A percentile compares a stretch with the other conserved stretches of the same genome.
Conservation (phyloP, 495 filamentous ascomycete genomes). For the Penicillium alfredii region DNA sequence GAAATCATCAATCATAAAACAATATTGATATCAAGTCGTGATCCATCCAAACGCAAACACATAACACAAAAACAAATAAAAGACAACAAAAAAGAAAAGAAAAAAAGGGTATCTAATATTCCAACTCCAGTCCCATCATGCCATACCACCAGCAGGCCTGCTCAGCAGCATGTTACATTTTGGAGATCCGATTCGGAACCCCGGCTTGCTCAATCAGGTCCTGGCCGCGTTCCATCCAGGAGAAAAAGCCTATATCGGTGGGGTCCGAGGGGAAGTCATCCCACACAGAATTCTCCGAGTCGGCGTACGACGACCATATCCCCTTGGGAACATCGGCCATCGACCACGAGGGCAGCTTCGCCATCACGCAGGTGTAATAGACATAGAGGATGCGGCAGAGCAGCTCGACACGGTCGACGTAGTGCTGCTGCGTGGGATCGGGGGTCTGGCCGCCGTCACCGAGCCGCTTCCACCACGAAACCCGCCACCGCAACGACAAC, state of each 20-base stretch:
- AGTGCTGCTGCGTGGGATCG: slow-evolving; percentile 40
- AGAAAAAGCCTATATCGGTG: slow-evolving; percentile 37
- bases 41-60: slow-evolving; percentile 9
- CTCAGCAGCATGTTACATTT: slow-evolving; percentile 13
- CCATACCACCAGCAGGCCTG: slow-evolving; percentile 5
- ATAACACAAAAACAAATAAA: slow-evolving; percentile 6
- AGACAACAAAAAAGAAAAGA: slow-evolving; percentile 14
- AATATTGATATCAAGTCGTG: slow-evolving; percentile 12
- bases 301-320: slow-evolving; percentile 41
- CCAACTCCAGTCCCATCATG: slow-evolving; percentile 23
- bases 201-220: slow-evolving; percentile 44
- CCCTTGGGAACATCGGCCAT: slow-evolving; percentile 37
- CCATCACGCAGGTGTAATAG: slow-evolving; percentile 44
- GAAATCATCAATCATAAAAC: slow-evolving; percentile 22
- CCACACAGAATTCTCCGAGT: slow-evolving; percentile 39
- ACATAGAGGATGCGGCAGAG: slow-evolving; percentile 47
- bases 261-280: slow-evolving; percentile 42
- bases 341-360: slow-evolving; percentile 44
- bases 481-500: slow-evolving; percentile 44
- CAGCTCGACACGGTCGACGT: slow-evolving; percentile 42
- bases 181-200: slow-evolving; percentile 31
- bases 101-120: slow-evolving; percentile 36
- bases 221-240: slow-evolving; percentile 37
- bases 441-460: slow-evolving; percentile 40
- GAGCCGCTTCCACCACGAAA: slow-evolving; percentile 46